Evolutionary conservation across 208 protist genomes (phyloP), one percentile per base, ranked within the genome.

Genomic region (Leishmania lainsoni): DNA sequence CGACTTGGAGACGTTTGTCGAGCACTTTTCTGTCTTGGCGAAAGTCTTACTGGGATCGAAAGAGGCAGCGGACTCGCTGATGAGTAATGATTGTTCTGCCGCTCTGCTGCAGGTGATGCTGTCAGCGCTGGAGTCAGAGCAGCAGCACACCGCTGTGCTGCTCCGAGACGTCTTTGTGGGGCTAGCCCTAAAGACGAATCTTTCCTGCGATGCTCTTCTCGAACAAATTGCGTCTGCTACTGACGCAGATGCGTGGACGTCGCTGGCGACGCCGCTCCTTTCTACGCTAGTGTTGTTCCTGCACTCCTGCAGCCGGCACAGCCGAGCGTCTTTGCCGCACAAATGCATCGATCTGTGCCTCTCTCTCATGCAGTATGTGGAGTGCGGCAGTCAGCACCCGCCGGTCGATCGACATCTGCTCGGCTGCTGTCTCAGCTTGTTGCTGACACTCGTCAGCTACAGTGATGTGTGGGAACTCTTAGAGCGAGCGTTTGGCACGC

Each of bases 281-380:
- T 88, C 89, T 22, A 88, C 89, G n/a, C 75, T 94, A 52, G 85
- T 85, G 66, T 61, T 76, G 20, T 72, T 88, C 22, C n/a, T 95
- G n/a, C 85, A 87, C 66, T 81, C 81, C 10, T 75, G 82, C 20
- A 78, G 83, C 9, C 85, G 83, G 42, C 80, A 90, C 80, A 79
- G 79, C 29, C 81, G 81, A 45, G 84, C 83, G 73, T 89, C 84
- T 6, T 76, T 95, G 9, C 76, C 83, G 6, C 81, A 81, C 66
- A 92, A 94, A 58, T 87, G 81, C 51, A 85, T 95, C 29, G 89
- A 94, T 76, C 81, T 94, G 39, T 93, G 89, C 76, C 83, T 94
- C 26, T 86, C 87, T 16, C 79, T 95, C 20, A 80, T 90, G 49
- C 86, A 86, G 49, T 69, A 87, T 72, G 52, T 92, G 2, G 78